These are phyloP conservation scores for Sporothrix pseudoabietina DNA, from an alignment of 2,329 filamentous ascomycete species.

Conservation along the genomic window DNA sequence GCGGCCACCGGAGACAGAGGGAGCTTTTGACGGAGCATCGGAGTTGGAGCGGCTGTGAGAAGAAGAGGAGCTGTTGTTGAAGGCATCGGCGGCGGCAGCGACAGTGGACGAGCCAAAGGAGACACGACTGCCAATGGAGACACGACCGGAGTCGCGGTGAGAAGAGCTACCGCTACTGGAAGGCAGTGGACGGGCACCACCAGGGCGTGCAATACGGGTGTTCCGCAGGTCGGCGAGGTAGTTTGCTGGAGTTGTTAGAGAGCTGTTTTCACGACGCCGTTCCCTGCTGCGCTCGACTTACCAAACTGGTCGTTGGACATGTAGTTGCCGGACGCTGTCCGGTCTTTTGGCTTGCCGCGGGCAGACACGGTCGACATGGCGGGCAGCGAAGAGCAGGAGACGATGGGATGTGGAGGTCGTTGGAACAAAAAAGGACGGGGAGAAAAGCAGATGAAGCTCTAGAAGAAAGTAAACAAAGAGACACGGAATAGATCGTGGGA, in stretches of 20 bases:
- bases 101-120: slow-evolving; percentile 19
- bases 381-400: slow-evolving; percentile 1
- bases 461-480: slow-evolving; percentile 10
- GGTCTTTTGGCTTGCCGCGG: slow-evolving; percentile 42
- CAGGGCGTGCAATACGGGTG: slow-evolving; percentile 67
- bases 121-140: slow-evolving; percentile 25
- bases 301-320: slow-evolving; percentile 70
- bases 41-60: slow-evolving; percentile 36
- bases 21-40: slow-evolving; percentile 19
- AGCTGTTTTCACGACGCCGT: too few species aligned
- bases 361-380: slow-evolving; percentile 40
- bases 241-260: slow-evolving; percentile 51
- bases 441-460: neutral
- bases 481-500: neutral
- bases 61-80: slow-evolving; percentile 27
- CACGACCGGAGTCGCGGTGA: slow-evolving; percentile 26
- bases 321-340: slow-evolving; percentile 62
- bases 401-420: neutral
- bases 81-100: slow-evolving; percentile 34
- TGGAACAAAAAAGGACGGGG: neutral
- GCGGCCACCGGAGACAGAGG: slow-evolving; percentile 18
- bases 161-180: slow-evolving; percentile 40
- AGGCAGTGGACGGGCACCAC: slow-evolving; percentile 68
- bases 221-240: slow-evolving; percentile 73
- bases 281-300: slow-evolving; percentile 38